Base-by-base conservation (phyloP, 805 yeast species). In the Starmerella roubikii region DNA sequence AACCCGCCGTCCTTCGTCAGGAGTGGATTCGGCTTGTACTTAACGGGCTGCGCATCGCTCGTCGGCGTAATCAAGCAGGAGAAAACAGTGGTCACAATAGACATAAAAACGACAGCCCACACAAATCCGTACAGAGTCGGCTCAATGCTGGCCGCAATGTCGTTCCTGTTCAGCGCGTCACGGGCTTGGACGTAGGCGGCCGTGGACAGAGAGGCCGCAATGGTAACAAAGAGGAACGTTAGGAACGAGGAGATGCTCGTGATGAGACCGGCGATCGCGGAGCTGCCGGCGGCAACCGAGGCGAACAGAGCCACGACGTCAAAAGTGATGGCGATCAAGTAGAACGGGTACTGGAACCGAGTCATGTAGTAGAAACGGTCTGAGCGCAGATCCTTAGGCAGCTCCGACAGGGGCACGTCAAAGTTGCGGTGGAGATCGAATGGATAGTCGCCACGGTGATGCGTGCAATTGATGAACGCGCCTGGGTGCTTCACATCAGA, bases 31-130 rank as follows among this genome's bases (percentile, higher is more conserved):
- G 54, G 86, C 91, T 26, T 69, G 94, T 54, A 71, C 80, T 8
- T 73, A 74, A 40, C 85, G 83, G 56, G 94, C 94, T 32, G 94
- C 94, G 25, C 84, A 85, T 45, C 79, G 93, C 39, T 86, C 84
- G 57, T 79, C 93, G 35, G 86, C 82, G 61, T 84, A 83, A 57
- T 95, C 44, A 47, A 41, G 51, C 56, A 49, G 48, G 53, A 55
- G 37, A 56, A 48, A 18, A 58, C 29, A 40, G 51, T 39, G 40
- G 57, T 44, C 32, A 60, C 32, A 25, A 60, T 22, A 18, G 55
- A 49, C 49, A 55, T 47, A 38, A 54, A 58, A 26, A 66, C 66
- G 5, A 70, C 55, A 3, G 76, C 56, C 93, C 93, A 81, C 27
- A 74, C 58, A 42, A 77, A 69, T 12, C 74, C 83, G 55, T 78